A percentile compares a stretch with the other conserved stretches of the same genome.
Evolutionary conservation across 129 eudicot species (phyloP).

Genomic region (Gnaphalium uliginosum): DNA sequence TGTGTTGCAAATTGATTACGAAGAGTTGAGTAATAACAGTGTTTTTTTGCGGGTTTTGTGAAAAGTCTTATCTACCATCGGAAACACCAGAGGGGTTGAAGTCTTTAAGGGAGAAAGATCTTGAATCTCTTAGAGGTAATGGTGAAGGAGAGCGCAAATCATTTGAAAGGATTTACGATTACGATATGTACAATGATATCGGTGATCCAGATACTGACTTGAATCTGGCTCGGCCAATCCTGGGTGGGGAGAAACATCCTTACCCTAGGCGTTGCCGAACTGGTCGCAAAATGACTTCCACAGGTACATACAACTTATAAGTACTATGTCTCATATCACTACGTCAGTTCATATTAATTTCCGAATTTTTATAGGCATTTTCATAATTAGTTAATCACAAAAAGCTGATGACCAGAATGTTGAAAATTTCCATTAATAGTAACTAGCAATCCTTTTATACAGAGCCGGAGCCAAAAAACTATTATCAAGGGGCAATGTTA

Average conservation of each 20-base stretch:
- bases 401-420: no score
- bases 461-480: no score
- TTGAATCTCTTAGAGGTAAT: conserved; percentile 50
- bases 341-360: not conserved
- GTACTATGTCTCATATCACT: not conserved
- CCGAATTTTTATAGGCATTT: not conserved
- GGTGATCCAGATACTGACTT: conserved; percentile 49
- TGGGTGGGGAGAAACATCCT: conserved; percentile 58
- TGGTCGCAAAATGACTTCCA: conserved; percentile 49
- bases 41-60: not conserved
- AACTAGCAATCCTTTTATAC: no score
- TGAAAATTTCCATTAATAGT: no score
- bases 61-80: conserved; percentile 72
- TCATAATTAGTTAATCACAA: not conserved
- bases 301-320: conserved; percentile 39
- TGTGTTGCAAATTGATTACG: not conserved
- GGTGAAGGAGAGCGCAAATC: conserved; percentile 58
- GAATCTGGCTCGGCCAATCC: conserved; percentile 52
- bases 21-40: not conserved
- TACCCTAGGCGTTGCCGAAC: conserved; percentile 83
- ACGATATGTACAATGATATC: conserved; percentile 74
- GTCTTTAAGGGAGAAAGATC: conserved; percentile 53
- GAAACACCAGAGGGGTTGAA: conserved; percentile 61
- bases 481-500: no score
- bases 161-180: conserved; percentile 71